Evolutionary conservation across 805 yeast genomes (phyloP).

Genomic region (Grigorovia humatica): DNA sequence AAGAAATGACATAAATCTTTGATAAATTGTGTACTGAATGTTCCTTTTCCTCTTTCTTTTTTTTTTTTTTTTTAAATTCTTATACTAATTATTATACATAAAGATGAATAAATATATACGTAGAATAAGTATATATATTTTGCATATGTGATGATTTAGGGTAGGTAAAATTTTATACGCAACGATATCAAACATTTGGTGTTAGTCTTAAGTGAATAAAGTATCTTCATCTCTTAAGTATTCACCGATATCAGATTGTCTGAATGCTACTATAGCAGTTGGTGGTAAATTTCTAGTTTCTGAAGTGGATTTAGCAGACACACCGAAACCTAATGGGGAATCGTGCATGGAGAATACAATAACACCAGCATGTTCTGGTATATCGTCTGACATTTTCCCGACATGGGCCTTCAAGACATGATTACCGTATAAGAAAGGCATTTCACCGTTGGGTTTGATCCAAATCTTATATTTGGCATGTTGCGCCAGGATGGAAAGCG

Average conservation of each 20-base stretch:
- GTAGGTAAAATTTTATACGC: too few species aligned
- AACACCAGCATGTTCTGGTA: conserved; percentile 96
- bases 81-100: not conserved
- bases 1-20: not conserved
- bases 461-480: conserved; percentile 89
- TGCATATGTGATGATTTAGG: too few species aligned
- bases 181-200: too few species aligned
- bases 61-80: too few species aligned
- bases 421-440: conserved; percentile 96
- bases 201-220: conserved; percentile 72
- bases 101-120: not conserved
- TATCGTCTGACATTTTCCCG: conserved; percentile 94
- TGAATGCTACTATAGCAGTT: conserved; percentile 85
- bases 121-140: not conserved
- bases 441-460: conserved; percentile 96
- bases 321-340: conserved; percentile 91
- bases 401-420: conserved; percentile 93
- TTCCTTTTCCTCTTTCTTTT: not conserved
- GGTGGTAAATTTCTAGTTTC: conserved; percentile 87
- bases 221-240: conserved; percentile 97
- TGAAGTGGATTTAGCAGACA: conserved; percentile 80
- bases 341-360: conserved; percentile 86
- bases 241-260: conserved; percentile 97
- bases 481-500: conserved; percentile 70
- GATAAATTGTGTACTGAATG: too few species aligned